A percentile compares a stretch with the other conserved stretches of the same genome.
These are phyloP conservation scores for Hemileccinum impolitum DNA, from an alignment of 768 basidiomycete species.

Conservation along the genomic window DNA sequence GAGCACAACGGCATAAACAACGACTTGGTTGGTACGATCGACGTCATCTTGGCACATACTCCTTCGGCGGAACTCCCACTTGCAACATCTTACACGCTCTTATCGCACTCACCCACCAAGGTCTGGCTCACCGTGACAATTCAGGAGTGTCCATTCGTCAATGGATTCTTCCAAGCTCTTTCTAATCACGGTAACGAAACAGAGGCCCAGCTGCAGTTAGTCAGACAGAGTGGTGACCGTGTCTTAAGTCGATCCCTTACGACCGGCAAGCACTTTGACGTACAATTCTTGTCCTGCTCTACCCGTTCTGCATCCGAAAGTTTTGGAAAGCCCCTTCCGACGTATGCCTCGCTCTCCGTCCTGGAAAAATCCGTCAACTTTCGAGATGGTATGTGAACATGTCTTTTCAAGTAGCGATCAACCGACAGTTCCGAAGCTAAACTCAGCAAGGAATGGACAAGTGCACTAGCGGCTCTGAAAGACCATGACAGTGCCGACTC, in stretches of 20 bases:
- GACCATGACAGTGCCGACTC: background rate
- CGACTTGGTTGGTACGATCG: background rate
- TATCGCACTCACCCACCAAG: background rate
- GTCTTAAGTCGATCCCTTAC: conserved; percentile 12
- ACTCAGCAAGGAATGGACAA: conserved; percentile 9
- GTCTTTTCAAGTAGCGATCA: background rate
- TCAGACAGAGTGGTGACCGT: conserved; percentile 3
- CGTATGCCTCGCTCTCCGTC: conserved; percentile 15
- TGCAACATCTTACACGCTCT: background rate
- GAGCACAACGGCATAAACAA: too few species aligned
- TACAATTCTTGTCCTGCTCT: conserved; percentile 17
- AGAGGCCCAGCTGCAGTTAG: background rate
- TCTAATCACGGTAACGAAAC: background rate
- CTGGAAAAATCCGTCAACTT: conserved; percentile 7
- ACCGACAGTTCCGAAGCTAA: conserved; percentile 11
- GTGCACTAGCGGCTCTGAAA: background rate
- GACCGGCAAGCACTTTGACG: conserved; percentile 18
- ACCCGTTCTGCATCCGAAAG: background rate
- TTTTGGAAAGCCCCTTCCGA: background rate
- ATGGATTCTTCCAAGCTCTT: conserved; percentile 13
- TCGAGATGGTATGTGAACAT: conserved; percentile 7
- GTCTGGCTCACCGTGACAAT: conserved; percentile 13
- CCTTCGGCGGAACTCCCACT: background rate
- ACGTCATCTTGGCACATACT: conserved; percentile 1
- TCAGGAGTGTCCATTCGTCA: conserved; percentile 11